phyloP scores from a whole-genome alignment of 208 protist species.

The Endotrypanum monterogeii region DNA sequence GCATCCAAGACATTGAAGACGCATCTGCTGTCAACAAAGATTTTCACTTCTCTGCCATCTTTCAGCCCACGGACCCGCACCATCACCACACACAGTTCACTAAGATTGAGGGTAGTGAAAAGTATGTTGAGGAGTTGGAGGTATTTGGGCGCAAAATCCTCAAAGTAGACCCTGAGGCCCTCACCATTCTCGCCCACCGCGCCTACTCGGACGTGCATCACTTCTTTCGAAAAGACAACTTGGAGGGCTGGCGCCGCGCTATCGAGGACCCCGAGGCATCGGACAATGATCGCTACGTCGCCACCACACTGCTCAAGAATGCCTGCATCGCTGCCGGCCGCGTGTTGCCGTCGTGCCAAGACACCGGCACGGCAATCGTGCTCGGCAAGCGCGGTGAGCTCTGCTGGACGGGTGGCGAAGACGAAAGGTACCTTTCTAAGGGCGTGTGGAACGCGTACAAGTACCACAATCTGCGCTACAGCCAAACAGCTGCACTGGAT shows the following conservation, averaged over 20 bases:
- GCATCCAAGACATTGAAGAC: slow-evolving; percentile 79
- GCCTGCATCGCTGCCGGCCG: slow-evolving; percentile 93
- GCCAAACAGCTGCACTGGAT: slow-evolving; percentile 93
- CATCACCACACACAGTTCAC: slow-evolving; percentile 87
- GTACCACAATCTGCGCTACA: slow-evolving; percentile 96
- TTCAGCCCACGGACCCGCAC: slow-evolving; percentile 79
- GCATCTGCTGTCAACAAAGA: slow-evolving; percentile 36
- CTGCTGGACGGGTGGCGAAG: slow-evolving; percentile 96
- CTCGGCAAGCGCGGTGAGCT: slow-evolving; percentile 96
- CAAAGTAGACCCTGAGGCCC: slow-evolving; percentile 91
- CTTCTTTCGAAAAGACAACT: slow-evolving; percentile 95
- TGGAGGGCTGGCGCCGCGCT: slow-evolving; percentile 94
- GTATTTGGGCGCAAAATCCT: slow-evolving; percentile 77
- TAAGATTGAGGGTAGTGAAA: slow-evolving; percentile 75
- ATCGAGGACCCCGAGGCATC: slow-evolving; percentile 96
- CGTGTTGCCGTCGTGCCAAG: slow-evolving; percentile 95
- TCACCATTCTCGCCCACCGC: slow-evolving; percentile 83
- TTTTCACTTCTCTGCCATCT: slow-evolving; percentile 87
- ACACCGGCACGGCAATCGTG: slow-evolving; percentile 98
- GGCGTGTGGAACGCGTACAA: slow-evolving; percentile 97
- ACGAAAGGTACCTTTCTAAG: slow-evolving; percentile 93
- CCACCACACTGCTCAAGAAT: slow-evolving; percentile 96
- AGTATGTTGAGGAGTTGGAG: slow-evolving; percentile 81
- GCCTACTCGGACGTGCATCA: slow-evolving; percentile 95
- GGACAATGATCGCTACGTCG: slow-evolving; percentile 97